A percentile compares a stretch with the other conserved stretches of the same genome.
Conservation (phyloP, 2,329 filamentous ascomycete species). For the Colletotrichum magnum region DNA sequence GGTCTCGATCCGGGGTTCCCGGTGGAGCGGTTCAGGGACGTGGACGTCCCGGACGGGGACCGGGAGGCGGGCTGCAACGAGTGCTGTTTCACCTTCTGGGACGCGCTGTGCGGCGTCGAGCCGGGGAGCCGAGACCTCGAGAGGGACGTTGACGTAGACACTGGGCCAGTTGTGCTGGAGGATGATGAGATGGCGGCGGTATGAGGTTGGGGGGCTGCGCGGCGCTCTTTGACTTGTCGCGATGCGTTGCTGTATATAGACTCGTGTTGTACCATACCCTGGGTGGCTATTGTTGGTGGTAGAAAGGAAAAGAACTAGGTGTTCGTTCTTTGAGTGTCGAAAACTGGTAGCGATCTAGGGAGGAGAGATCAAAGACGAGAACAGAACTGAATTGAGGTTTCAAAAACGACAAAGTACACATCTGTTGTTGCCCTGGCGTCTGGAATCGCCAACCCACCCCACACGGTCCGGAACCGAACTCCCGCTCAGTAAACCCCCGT, state of each 20-base stretch:
- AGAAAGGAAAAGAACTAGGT: too few species aligned
- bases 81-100: conserved; percentile 26
- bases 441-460: conserved; percentile 18
- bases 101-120: conserved; percentile 24
- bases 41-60: conserved; percentile 5
- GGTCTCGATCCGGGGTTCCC: conserved; percentile 13
- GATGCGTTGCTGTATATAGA: not conserved
- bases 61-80: conserved; percentile 16
- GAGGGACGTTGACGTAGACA: conserved; percentile 5
- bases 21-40: conserved; percentile 10
- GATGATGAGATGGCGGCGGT: conserved; percentile 33
- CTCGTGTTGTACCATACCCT: not conserved
- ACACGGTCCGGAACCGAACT: conserved; percentile 7
- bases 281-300: not conserved
- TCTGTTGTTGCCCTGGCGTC: conserved; percentile 27
- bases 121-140: conserved; percentile 9
- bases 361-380: not conserved
- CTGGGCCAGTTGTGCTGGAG: not conserved
- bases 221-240: not conserved
- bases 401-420: conserved; percentile 10
- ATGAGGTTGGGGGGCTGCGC: not conserved
- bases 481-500: conserved; percentile 17
- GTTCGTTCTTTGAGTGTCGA: not conserved
- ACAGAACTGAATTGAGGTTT: not conserved
- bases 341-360: not conserved